Conservation (phyloP, 1,139 yeast genomes). For the Pichia norvegensis region DNA sequence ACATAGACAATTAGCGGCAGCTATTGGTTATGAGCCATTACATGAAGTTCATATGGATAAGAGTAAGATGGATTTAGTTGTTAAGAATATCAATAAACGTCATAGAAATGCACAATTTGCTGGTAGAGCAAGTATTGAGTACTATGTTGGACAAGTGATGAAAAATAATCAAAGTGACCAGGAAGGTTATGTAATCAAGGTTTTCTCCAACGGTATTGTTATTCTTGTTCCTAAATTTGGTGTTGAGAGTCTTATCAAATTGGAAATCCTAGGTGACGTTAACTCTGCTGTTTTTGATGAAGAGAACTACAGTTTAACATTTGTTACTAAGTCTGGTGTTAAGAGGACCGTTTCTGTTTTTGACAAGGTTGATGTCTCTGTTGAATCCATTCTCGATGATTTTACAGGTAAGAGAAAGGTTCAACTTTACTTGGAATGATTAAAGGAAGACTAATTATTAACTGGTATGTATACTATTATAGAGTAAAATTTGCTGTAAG, state of each 20-base stretch:
- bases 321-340: slow-evolving; percentile 40
- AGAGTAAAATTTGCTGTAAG: no score
- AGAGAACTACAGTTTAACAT: slow-evolving; percentile 61
- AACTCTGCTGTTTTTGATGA: slow-evolving; percentile 66
- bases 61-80: slow-evolving; percentile 80
- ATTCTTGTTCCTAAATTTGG: slow-evolving; percentile 96
- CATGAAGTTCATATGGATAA: slow-evolving; percentile 83
- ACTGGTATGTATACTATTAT: no score
- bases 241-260: slow-evolving; percentile 83
- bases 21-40: slow-evolving; percentile 85
- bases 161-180: slow-evolving; percentile 63
- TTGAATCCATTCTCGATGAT: slow-evolving; percentile 76
- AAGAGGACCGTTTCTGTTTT: slow-evolving; percentile 59
- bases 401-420: slow-evolving; percentile 91
- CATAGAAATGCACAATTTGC: slow-evolving; percentile 99
- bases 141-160: slow-evolving; percentile 96
- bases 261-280: slow-evolving; percentile 66
- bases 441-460: no score
- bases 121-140: slow-evolving; percentile 95
- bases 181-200: slow-evolving; percentile 87
- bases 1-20: slow-evolving; percentile 94
- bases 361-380: slow-evolving; percentile 77
- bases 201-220: slow-evolving; percentile 90
- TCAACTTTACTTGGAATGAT: slow-evolving; percentile 49
- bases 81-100: slow-evolving; percentile 82